Conservation (phyloP, 2,329 filamentous ascomycete species). For the Penicillium palitans region DNA sequence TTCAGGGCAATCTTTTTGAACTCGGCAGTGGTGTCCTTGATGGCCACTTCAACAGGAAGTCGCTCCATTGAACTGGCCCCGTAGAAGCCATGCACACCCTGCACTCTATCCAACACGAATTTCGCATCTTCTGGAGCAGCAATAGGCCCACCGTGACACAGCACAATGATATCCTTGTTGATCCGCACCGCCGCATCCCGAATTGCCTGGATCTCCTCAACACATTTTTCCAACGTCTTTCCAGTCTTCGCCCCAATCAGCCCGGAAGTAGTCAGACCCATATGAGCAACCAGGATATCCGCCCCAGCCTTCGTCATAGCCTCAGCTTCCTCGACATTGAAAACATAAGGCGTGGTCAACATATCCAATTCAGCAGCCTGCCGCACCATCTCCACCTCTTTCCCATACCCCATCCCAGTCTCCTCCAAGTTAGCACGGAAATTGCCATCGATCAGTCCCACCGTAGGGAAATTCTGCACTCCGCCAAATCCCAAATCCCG, state of each 20-base stretch:
- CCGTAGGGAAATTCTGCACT: constrained; percentile 73
- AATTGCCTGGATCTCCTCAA: neutral
- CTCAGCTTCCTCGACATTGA: neutral
- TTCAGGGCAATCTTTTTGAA: constrained; percentile 48
- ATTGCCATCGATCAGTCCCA: constrained; percentile 67
- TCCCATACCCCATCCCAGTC: constrained; percentile 68
- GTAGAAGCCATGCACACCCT: constrained; percentile 69
- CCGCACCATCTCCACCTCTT: constrained; percentile 69
- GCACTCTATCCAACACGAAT: constrained; percentile 61
- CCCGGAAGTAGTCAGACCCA: neutral
- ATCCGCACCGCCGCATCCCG: neutral
- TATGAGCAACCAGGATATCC: neutral
- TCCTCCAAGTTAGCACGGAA: constrained; percentile 70
- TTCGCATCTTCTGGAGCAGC: constrained; percentile 63
- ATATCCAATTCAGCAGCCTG: constrained; percentile 58
- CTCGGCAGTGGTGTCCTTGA: constrained; percentile 56
- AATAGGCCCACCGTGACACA: constrained; percentile 72
- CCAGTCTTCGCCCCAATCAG: neutral
- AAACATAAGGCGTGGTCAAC: constrained; percentile 39
- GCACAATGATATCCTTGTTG: constrained; percentile 38
- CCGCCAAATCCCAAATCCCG: constrained; percentile 65
- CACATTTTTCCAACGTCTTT: neutral
- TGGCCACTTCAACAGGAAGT: constrained; percentile 66
- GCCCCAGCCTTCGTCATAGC: neutral
- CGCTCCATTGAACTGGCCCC: constrained; percentile 70